phyloP scores from a whole-genome alignment of 352 stramenopile species.

The Phytophthora sp. region DNA sequence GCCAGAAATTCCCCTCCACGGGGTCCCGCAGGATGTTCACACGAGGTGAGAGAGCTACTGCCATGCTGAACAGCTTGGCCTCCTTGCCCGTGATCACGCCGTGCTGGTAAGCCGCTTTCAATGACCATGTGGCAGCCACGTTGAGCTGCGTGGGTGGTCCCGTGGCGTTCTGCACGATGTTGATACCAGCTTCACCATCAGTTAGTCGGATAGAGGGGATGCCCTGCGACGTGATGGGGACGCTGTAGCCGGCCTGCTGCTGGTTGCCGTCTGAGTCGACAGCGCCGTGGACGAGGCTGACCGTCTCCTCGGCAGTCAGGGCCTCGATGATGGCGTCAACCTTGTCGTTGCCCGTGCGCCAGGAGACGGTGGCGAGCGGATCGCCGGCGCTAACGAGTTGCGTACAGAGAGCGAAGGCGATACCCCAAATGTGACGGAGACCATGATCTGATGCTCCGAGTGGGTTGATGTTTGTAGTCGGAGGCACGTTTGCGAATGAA shows the following conservation, averaged over 20 bases:
- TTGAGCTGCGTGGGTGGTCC: slow-evolving; percentile 35
- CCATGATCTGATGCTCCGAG: slow-evolving; percentile 19
- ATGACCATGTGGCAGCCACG: slow-evolving; percentile 38
- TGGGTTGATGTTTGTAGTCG: slow-evolving; percentile 5
- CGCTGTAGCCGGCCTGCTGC: slow-evolving; percentile 40
- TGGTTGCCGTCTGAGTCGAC: slow-evolving; percentile 34
- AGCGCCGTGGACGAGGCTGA: slow-evolving; percentile 36
- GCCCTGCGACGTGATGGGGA: slow-evolving; percentile 27
- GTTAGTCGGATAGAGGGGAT: slow-evolving; percentile 35
- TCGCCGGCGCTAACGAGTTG: slow-evolving; percentile 30
- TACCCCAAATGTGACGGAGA: slow-evolving; percentile 35
- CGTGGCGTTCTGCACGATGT: slow-evolving; percentile 41
- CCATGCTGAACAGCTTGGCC: slow-evolving; percentile 40
- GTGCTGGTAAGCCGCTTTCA: slow-evolving; percentile 37
- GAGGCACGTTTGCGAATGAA: slow-evolving; percentile 32
- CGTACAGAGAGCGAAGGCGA: slow-evolving; percentile 29
- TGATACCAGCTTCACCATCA: slow-evolving; percentile 39
- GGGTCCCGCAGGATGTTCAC: slow-evolving; percentile 43
- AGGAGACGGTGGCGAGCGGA: slow-evolving; percentile 31
- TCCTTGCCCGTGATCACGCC: slow-evolving; percentile 41
- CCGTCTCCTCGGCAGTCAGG: slow-evolving; percentile 36
- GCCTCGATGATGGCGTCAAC: slow-evolving; percentile 36
- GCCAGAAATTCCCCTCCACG: slow-evolving; percentile 37
- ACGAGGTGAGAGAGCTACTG: slow-evolving; percentile 31
- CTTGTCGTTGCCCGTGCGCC: slow-evolving; percentile 40